phyloP scores from a whole-genome alignment of 1,284 basidiomycete species.

The Lentinus polychrous region DNA sequence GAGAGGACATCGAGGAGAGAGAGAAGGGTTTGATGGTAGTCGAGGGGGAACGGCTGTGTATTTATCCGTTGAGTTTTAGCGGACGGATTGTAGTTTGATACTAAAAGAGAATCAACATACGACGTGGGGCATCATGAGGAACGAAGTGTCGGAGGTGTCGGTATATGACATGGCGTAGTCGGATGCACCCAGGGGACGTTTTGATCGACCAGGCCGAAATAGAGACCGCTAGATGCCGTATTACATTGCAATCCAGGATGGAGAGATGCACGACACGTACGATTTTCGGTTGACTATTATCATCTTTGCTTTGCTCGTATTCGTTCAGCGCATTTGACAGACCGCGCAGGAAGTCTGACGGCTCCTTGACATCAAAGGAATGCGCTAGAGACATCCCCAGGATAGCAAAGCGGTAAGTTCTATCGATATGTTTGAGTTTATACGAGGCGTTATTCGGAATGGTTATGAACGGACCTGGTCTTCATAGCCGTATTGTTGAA shows the following conservation, averaged over 20 bases:
- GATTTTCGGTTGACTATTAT: slow-evolving; percentile 75
- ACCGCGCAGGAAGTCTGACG: slow-evolving; percentile 70
- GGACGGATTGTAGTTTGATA: neutral
- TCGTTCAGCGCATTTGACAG: slow-evolving; percentile 67
- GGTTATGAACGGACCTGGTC: slow-evolving; percentile 49
- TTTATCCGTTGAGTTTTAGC: slow-evolving; percentile 3
- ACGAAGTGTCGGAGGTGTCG: slow-evolving; percentile 61
- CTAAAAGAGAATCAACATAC: slow-evolving; percentile 31
- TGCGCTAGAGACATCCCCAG: slow-evolving; percentile 81
- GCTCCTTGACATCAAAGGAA: slow-evolving; percentile 71
- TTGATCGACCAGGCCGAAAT: slow-evolving; percentile 49
- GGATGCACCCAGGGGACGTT: slow-evolving; percentile 44
- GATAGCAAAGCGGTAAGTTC: slow-evolving; percentile 72
- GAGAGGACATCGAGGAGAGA: slow-evolving; percentile 82
- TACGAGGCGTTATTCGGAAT: neutral
- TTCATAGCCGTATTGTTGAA: slow-evolving; percentile 73
- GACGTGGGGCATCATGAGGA: slow-evolving; percentile 70
- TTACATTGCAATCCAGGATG: neutral
- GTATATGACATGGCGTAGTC: slow-evolving; percentile 56
- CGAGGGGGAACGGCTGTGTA: slow-evolving; percentile 70
- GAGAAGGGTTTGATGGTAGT: slow-evolving; percentile 81
- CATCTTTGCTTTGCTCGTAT: slow-evolving; percentile 70
- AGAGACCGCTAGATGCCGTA: slow-evolving; percentile 35
- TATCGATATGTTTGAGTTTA: slow-evolving; percentile 22
- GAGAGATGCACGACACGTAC: slow-evolving; percentile 30